phyloP scores from a whole-genome alignment of 345 rosid genomes.

The Lumnitzera littorea region DNA sequence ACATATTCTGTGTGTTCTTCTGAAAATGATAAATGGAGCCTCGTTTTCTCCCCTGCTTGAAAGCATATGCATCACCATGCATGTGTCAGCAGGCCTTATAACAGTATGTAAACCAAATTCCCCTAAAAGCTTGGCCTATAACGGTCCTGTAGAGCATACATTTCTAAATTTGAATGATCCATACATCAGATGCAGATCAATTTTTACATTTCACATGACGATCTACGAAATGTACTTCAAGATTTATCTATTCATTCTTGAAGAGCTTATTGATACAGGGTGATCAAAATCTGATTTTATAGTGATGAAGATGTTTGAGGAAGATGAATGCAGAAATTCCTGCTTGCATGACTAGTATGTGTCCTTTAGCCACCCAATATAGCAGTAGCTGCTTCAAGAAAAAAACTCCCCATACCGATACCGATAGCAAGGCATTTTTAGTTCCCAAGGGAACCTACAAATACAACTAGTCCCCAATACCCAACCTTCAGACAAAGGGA shows the following conservation, averaged over 20 bases:
- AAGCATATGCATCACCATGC: slow-evolving; percentile 14
- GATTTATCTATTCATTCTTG: slow-evolving; percentile 12
- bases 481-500: not conserved
- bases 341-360: slow-evolving; percentile 20
- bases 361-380: not conserved
- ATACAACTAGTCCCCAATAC: not conserved
- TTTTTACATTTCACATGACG: slow-evolving; percentile 11
- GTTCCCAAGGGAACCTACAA: slow-evolving; percentile 2
- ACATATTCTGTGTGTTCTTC: slow-evolving; percentile 11
- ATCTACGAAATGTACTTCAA: slow-evolving; percentile 3
- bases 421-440: slow-evolving; percentile 5
- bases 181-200: slow-evolving; percentile 17
- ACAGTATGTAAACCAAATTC: slow-evolving; percentile 18
- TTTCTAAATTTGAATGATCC: slow-evolving; percentile 17
- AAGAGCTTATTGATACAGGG: slow-evolving; percentile 7
- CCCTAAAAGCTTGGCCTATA: slow-evolving; percentile 15
- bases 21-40: slow-evolving; percentile 11
- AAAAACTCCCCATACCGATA: slow-evolving; percentile 22
- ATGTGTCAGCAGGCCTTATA: slow-evolving; percentile 7
- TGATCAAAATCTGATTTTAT: slow-evolving; percentile 27
- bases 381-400: slow-evolving; percentile 18
- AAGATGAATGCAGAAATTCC: slow-evolving; percentile 20
- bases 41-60: slow-evolving; percentile 9
- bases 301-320: not conserved
- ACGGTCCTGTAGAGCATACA: slow-evolving; percentile 21